phyloP scores from a whole-genome alignment of 2,329 filamentous ascomycete genomes.

The Westerdykella sp. region DNA sequence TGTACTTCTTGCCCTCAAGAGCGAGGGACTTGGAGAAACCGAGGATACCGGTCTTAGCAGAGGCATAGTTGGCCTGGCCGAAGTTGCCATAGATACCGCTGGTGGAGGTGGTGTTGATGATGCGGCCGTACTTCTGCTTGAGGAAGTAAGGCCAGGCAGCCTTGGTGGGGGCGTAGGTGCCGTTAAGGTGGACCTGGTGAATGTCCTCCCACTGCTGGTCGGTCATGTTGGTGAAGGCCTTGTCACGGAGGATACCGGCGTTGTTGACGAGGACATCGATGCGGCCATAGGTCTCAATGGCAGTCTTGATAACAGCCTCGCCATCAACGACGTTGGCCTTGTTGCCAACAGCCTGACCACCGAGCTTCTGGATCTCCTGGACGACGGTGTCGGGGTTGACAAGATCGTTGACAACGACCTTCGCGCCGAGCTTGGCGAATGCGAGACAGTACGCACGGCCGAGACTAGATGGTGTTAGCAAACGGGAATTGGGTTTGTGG shows the following conservation, averaged over 20 bases:
- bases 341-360: conserved; percentile 84
- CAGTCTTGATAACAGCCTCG: conserved; percentile 81
- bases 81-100: conserved; percentile 99
- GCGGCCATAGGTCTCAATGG: conserved; percentile 88
- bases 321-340: conserved; percentile 93
- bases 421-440: conserved; percentile 76
- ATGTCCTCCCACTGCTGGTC: conserved; percentile 90
- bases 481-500: neutral
- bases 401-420: conserved; percentile 93
- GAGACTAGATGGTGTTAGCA: conserved; percentile 51
- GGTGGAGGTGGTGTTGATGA: conserved; percentile 94
- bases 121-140: conserved; percentile 96
- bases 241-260: conserved; percentile 93
- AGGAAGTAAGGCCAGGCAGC: conserved; percentile 96
- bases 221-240: conserved; percentile 97
- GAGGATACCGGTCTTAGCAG: conserved; percentile 67
- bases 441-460: conserved; percentile 85
- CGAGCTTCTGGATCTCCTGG: conserved; percentile 81
- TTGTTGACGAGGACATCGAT: conserved; percentile 97
- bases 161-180: conserved; percentile 95
- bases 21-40: conserved; percentile 92
- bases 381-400: conserved; percentile 85
- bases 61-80: conserved; percentile 95
- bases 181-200: conserved; percentile 83
- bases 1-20: conserved; percentile 90